phyloP scores from a whole-genome alignment of 352 stramenopile genomes.

The Blastocystis sp. region DNA sequence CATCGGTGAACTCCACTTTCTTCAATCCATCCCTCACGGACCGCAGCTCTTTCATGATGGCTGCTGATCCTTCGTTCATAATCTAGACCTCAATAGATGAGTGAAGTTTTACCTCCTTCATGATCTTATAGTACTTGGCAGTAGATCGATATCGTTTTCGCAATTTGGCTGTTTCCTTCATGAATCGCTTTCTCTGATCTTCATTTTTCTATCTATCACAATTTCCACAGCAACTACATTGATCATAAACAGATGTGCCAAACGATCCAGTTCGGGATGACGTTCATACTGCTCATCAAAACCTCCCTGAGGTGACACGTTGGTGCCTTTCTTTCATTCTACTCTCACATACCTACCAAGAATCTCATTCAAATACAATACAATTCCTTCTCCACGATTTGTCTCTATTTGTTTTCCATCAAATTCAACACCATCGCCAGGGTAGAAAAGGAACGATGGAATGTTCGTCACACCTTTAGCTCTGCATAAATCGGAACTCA shows the following conservation, averaged over 20 bases:
- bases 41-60: conserved; percentile 8
- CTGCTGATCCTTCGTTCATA: conserved; percentile 8
- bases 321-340: neutral
- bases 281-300: conserved; percentile 49
- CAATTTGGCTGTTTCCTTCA: conserved; percentile 49
- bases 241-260: conserved; percentile 29
- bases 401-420: conserved; percentile 49
- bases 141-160: conserved; percentile 8
- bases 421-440: neutral
- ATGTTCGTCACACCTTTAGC: neutral
- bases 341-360: neutral
- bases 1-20: neutral
- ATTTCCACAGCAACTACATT: neutral
- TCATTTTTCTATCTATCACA: conserved; percentile 25
- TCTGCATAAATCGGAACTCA: neutral
- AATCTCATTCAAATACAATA: conserved; percentile 41
- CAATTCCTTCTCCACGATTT: conserved; percentile 48
- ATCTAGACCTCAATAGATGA: neutral
- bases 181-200: neutral
- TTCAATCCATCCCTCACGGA: conserved; percentile 5
- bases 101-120: neutral
- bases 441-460: conserved; percentile 9
- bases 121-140: conserved; percentile 60
- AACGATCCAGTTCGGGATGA: conserved; percentile 17
- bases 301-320: conserved; percentile 38